These are phyloP conservation scores for Dipodascus geniculatus DNA, from an alignment of 805 yeast genomes.

Conservation along the genomic window DNA sequence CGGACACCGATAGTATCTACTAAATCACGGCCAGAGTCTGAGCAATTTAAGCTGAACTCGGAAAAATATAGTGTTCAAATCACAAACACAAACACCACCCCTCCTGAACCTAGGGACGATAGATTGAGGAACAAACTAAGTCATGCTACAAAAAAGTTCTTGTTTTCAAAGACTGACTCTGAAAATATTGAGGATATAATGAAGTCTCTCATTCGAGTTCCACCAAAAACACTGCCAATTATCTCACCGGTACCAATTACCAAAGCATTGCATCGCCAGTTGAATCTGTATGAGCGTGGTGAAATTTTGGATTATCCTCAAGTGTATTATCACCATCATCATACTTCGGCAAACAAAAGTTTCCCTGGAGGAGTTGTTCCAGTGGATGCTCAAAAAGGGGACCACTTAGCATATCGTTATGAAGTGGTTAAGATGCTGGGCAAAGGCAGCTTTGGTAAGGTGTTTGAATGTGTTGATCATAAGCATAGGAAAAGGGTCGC, in stretches of 20 bases:
- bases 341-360: neutral
- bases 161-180: neutral
- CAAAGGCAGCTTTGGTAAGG: constrained; percentile 76
- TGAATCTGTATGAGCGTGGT: neutral
- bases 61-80: neutral
- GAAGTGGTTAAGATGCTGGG: constrained; percentile 53
- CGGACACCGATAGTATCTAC: too few relatives aligned
- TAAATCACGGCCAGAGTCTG: neutral
- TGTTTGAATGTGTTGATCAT: constrained; percentile 57
- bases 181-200: neutral
- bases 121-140: neutral
- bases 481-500: constrained; percentile 48
- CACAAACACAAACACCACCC: neutral
- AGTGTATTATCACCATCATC: neutral
- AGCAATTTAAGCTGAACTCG: neutral
- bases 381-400: constrained; percentile 28
- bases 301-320: neutral
- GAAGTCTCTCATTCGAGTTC: neutral
- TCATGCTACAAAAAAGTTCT: neutral
- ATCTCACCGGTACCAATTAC: neutral
- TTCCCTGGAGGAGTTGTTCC: neutral
- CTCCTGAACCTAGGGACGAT: neutral
- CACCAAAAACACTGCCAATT: neutral
- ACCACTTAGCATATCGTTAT: constrained; percentile 68
- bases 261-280: neutral